Evolutionary conservation across 1,139 yeast species (phyloP).

Genomic region (Hyphopichia wangnamkhiaoensis): DNA sequence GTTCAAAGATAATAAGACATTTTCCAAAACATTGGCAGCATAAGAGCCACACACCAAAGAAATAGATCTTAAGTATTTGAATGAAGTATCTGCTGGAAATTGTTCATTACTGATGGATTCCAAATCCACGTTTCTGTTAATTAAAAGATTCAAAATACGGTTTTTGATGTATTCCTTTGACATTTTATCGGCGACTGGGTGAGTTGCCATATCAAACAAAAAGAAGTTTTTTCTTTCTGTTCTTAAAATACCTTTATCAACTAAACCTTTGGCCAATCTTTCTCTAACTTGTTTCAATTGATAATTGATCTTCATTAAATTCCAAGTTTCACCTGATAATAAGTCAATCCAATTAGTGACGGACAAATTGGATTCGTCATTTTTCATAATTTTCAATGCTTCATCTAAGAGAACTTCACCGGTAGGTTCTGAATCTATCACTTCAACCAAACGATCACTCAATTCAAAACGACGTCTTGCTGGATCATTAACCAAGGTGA

Average conservation of each 20-base stretch:
- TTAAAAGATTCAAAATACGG: conserved; percentile 69
- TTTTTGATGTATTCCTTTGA: conserved; percentile 79
- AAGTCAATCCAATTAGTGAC: conserved; percentile 94
- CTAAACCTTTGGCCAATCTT: conserved; percentile 92
- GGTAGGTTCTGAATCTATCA: conserved; percentile 80
- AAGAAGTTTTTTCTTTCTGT: conserved; percentile 95
- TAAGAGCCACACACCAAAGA: conserved; percentile 86
- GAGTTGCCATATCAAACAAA: conserved; percentile 97
- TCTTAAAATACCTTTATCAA: conserved; percentile 94
- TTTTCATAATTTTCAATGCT: conserved; percentile 85
- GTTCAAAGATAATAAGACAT: conserved; percentile 73
- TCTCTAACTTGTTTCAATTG: conserved; percentile 97
- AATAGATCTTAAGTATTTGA: conserved; percentile 73
- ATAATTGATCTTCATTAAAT: conserved; percentile 87
- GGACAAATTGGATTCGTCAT: conserved; percentile 75
- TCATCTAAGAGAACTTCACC: conserved; percentile 96
- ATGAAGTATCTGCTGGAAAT: conserved; percentile 71
- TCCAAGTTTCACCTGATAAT: conserved; percentile 97
- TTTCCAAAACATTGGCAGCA: conserved; percentile 95
- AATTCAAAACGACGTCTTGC: conserved; percentile 89
- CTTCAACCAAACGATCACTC: conserved; percentile 84
- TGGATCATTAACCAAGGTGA: conserved; percentile 88
- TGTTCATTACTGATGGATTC: conserved; percentile 52
- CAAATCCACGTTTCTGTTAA: conserved; percentile 65
- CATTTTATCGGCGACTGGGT: conserved; percentile 85